Percentiles rank a stretch among this genome's conserved stretches.
Conservation (phyloP, 306 rosid species). For the Acmispon strigosus region DNA sequence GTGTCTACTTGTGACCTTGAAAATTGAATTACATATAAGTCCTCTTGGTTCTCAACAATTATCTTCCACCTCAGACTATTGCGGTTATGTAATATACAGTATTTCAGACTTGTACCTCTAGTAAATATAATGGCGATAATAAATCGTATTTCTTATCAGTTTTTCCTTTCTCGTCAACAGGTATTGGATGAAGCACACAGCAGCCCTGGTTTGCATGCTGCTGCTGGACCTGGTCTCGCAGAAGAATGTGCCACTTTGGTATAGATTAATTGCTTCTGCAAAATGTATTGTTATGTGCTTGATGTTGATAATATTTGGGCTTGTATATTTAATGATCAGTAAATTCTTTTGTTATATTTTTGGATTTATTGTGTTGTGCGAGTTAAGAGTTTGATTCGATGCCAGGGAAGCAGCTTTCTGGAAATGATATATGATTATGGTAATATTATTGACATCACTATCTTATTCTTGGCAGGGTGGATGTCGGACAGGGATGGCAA, state of each 20-base stretch:
- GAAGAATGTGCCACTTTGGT: constrained; percentile 96
- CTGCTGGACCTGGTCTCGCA: constrained; percentile 97
- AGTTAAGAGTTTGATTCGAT: background rate
- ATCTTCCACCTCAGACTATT: background rate
- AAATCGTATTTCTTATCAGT: constrained; percentile 4
- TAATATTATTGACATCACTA: constrained; percentile 19
- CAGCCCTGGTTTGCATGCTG: constrained; percentile 91
- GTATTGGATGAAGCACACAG: constrained; percentile 95
- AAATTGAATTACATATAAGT: background rate
- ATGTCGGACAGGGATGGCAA: constrained; percentile 99
- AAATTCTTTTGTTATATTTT: background rate
- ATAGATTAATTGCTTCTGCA: constrained; percentile 17
- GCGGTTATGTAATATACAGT: constrained; percentile 2
- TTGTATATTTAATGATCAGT: background rate
- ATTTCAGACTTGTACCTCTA: constrained; percentile 7
- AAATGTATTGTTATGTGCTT: background rate
- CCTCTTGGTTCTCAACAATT: background rate
- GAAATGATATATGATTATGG: constrained; percentile 6
- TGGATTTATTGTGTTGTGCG: background rate
- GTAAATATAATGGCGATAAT: background rate
- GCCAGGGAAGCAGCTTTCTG: constrained; percentile 3
- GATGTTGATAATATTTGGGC: background rate
- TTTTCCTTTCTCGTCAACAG: constrained; percentile 41
- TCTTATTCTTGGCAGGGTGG: constrained; percentile 72
- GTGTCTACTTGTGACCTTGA: background rate